These are phyloP conservation scores for Xanthoconium separans DNA, from an alignment of 1,284 basidiomycete genomes.

Conservation along the genomic window DNA sequence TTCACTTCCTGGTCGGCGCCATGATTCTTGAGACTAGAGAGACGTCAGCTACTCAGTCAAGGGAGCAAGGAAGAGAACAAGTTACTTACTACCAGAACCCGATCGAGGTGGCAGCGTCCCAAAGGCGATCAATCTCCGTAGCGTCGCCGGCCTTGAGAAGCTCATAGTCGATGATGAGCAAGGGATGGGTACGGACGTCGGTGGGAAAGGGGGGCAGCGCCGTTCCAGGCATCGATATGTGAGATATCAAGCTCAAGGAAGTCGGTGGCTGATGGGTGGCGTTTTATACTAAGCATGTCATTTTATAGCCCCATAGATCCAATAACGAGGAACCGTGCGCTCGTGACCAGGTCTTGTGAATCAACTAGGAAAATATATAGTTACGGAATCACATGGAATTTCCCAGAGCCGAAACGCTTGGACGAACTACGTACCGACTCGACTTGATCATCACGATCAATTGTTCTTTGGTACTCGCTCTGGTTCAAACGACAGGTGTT, in stretches of 20 bases:
- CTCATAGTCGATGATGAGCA: conserved; percentile 52
- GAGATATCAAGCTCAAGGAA: too few relatives aligned
- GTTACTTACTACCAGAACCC: conserved; percentile 56
- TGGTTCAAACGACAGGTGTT: conserved; percentile 61
- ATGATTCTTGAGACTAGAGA: conserved; percentile 58
- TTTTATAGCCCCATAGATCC: too few relatives aligned
- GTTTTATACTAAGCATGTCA: too few relatives aligned
- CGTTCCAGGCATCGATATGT: not conserved
- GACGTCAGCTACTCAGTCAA: not conserved
- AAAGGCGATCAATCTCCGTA: conserved; percentile 44
- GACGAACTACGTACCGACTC: too few relatives aligned
- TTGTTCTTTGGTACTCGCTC: conserved; percentile 48
- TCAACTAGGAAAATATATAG: too few relatives aligned
- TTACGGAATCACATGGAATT: too few relatives aligned
- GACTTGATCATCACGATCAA: conserved; percentile 72
- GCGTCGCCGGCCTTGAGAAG: conserved; percentile 39
- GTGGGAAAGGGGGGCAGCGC: conserved; percentile 45
- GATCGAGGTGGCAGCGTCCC: conserved; percentile 50
- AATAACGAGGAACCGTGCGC: too few relatives aligned
- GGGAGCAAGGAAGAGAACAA: not conserved
- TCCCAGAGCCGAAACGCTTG: too few relatives aligned
- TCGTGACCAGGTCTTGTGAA: too few relatives aligned
- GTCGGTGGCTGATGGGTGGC: too few relatives aligned
- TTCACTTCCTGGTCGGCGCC: conserved; percentile 52
- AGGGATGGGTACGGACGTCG: conserved; percentile 46